Percentiles rank a stretch among this genome's conserved stretches.
These are phyloP conservation scores for Fusarium albosuccineum DNA, from an alignment of 2,329 filamentous ascomycete species.

Conservation along the genomic window DNA sequence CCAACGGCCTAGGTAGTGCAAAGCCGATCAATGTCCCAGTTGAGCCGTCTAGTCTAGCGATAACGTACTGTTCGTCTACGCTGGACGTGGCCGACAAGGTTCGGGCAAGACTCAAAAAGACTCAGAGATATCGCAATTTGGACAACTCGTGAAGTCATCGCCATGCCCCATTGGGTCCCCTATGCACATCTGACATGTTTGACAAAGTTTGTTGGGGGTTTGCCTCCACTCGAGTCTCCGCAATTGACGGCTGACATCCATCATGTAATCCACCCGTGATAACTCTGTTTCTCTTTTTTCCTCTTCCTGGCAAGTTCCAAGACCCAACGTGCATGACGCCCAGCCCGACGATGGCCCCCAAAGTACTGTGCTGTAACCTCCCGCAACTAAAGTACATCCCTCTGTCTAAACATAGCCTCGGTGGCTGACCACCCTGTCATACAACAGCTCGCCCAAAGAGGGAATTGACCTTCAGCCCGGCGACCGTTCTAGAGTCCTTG, in stretches of 20 bases:
- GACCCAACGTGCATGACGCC: constrained; percentile 19
- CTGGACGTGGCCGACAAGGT: neutral
- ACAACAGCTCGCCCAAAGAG: constrained; percentile 13
- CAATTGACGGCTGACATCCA: neutral
- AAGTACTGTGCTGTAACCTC: neutral
- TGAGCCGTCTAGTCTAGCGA: neutral
- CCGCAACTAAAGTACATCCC: neutral
- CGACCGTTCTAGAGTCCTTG: constrained; percentile 10
- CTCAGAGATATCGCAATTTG: no score
- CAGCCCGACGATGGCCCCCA: neutral
- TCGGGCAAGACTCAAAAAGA: neutral
- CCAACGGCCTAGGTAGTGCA: neutral
- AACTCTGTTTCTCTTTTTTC: no score
- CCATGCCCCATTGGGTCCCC: constrained; percentile 2
- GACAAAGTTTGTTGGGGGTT: constrained; percentile 16
- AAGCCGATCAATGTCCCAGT: neutral
- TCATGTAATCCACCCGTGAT: neutral
- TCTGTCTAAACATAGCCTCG: neutral
- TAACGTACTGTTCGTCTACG: neutral
- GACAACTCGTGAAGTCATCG: constrained; percentile 25
- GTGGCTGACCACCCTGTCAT: constrained; percentile 15
- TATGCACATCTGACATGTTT: constrained; percentile 35
- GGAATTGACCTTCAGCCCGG: constrained; percentile 3
- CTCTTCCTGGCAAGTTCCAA: neutral
- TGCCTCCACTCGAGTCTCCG: neutral